Evolutionary conservation across 169 alveolate genomes (phyloP).

Genomic region (Plasmodium yoelii): DNA sequence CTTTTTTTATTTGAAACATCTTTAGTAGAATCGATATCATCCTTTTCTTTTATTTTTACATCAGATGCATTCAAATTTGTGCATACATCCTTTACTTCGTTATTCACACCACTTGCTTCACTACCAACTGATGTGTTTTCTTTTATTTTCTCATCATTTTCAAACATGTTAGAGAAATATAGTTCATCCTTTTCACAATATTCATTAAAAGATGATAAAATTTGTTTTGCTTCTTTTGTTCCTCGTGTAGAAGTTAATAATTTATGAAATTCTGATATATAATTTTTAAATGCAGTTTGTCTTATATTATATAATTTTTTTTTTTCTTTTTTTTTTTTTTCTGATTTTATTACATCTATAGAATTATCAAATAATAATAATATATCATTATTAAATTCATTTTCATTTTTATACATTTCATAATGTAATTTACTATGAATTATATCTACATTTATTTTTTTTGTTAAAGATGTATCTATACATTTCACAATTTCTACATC

Average conservation of each 20-base stretch:
- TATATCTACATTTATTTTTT: conserved; percentile 18
- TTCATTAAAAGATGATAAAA: background rate
- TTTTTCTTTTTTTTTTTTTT: conserved; percentile 18
- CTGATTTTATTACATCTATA: conserved; percentile 10
- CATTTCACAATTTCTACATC: background rate
- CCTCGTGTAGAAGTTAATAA: conserved; percentile 30
- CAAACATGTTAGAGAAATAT: background rate
- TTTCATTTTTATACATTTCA: conserved; percentile 40
- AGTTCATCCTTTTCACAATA: conserved; percentile 14
- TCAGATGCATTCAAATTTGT: no score
- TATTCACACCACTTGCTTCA: no score
- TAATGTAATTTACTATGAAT: conserved; percentile 44
- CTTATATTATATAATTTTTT: conserved; percentile 9
- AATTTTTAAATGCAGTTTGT: conserved; percentile 21
- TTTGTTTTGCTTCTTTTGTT: conserved; percentile 38
- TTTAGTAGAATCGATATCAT: no score
- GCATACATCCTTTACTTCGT: no score
- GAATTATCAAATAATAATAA: conserved; percentile 12
- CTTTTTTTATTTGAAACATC: no score
- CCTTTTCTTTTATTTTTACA: no score
- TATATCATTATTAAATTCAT: conserved; percentile 35
- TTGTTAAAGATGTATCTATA: no score
- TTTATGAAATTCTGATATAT: conserved; percentile 52
- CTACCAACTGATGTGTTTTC: no score
- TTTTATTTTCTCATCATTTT: background rate